phyloP scores from a whole-genome alignment of 2,329 filamentous ascomycete genomes.

The Lecanicillium sp. region DNA sequence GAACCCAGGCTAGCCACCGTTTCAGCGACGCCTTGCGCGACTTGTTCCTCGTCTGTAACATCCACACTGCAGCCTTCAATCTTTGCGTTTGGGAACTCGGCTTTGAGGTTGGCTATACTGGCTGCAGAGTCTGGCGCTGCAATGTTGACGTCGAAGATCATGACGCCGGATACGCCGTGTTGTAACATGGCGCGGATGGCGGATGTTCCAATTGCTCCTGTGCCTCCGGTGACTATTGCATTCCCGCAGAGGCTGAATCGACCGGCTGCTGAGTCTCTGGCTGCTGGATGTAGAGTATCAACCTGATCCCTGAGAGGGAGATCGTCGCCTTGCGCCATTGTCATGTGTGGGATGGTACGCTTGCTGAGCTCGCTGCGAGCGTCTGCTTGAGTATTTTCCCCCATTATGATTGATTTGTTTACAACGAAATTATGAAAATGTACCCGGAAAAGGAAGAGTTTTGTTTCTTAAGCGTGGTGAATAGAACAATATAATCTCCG shows the following conservation, averaged over 20 bases:
- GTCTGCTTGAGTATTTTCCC: constrained; percentile 1
- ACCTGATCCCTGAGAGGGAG: background rate
- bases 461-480: too few species aligned
- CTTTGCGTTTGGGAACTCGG: constrained; percentile 12
- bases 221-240: constrained; percentile 51
- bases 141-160: constrained; percentile 50
- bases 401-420: too few species aligned
- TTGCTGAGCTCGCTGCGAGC: constrained; percentile 15
- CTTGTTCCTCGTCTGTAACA: constrained; percentile 13
- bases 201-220: constrained; percentile 10
- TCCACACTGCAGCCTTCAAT: constrained; percentile 11
- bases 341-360: constrained; percentile 19
- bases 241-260: constrained; percentile 8
- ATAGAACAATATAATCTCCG: too few species aligned
- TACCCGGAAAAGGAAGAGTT: too few species aligned
- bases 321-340: constrained; percentile 12
- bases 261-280: background rate
- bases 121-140: constrained; percentile 25
- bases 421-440: too few species aligned
- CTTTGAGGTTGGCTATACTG: constrained; percentile 7
- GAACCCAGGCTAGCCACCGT: constrained; percentile 10
- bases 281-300: constrained; percentile 5
- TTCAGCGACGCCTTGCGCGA: constrained; percentile 9
- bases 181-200: constrained; percentile 58
- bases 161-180: constrained; percentile 51